Conservation (phyloP, 2,329 filamentous ascomycete species). For the Ciborinia camelliae region DNA sequence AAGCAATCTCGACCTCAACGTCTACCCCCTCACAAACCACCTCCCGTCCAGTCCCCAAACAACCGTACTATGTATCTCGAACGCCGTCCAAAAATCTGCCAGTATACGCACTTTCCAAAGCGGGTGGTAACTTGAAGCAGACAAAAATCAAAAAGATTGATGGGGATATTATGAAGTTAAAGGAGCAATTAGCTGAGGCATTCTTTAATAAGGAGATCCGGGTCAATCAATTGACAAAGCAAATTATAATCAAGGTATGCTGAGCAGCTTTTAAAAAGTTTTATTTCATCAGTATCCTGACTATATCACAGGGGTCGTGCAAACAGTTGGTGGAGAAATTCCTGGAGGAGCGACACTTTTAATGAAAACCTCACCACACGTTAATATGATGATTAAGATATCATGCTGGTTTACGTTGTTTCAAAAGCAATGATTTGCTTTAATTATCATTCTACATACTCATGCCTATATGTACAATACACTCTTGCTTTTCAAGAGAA, state of each 20-base stretch:
- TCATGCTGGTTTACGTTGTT: slow-evolving; percentile 15
- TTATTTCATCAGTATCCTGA: not conserved
- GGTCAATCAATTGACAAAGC: slow-evolving; percentile 55
- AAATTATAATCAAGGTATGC: slow-evolving; percentile 70
- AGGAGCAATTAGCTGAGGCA: slow-evolving; percentile 57
- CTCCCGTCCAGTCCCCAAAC: slow-evolving; percentile 22
- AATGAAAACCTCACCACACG: slow-evolving; percentile 6
- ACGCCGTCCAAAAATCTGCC: slow-evolving; percentile 69
- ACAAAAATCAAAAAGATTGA: slow-evolving; percentile 77
- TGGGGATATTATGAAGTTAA: slow-evolving; percentile 64
- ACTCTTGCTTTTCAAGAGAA: slow-evolving; percentile 24
- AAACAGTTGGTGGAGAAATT: slow-evolving; percentile 48
- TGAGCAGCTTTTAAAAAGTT: not conserved
- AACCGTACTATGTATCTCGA: slow-evolving; percentile 57
- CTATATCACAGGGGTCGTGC: slow-evolving; percentile 44
- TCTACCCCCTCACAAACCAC: slow-evolving; percentile 10
- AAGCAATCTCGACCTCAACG: slow-evolving; percentile 18
- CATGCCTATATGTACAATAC: slow-evolving; percentile 33
- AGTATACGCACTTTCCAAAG: slow-evolving; percentile 71
- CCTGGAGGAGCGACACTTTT: slow-evolving; percentile 42
- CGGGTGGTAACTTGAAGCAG: slow-evolving; percentile 70
- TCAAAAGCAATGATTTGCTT: slow-evolving; percentile 25
- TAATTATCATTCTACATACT: slow-evolving; percentile 22
- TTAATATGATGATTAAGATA: not conserved
- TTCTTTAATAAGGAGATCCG: slow-evolving; percentile 53